Evolutionary conservation across 495 filamentous ascomycete genomes (phyloP).

Genomic region (Podospora didyma): DNA sequence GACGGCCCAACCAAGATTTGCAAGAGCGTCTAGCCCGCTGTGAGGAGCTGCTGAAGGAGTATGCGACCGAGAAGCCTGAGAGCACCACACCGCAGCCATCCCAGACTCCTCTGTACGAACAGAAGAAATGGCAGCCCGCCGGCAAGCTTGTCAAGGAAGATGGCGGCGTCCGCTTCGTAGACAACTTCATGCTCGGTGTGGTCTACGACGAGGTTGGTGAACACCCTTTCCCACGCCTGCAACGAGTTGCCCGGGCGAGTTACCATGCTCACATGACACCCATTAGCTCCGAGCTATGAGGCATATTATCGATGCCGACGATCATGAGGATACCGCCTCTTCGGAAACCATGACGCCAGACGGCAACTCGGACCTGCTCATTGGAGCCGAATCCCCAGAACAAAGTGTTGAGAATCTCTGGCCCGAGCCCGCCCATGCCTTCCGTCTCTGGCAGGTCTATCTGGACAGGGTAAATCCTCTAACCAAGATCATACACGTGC

Average conservation of each 20-base stretch:
- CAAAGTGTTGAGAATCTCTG: constrained; percentile 46
- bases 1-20: constrained; percentile 45
- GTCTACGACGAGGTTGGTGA: constrained; percentile 42
- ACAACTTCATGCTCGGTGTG: constrained; percentile 36
- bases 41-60: constrained; percentile 44
- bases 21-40: constrained; percentile 47
- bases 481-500: constrained; percentile 66
- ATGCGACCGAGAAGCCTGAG: constrained; percentile 36
- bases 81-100: constrained; percentile 9
- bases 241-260: no score
- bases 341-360: constrained; percentile 32
- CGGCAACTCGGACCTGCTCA: constrained; percentile 36
- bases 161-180: constrained; percentile 42
- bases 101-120: constrained; percentile 20
- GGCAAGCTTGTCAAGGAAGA: constrained; percentile 44
- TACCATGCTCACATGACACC: no score
- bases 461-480: constrained; percentile 66
- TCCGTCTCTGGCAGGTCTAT: constrained; percentile 66
- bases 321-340: constrained; percentile 19
- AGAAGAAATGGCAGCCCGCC: constrained; percentile 31
- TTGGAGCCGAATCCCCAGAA: constrained; percentile 24
- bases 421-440: constrained; percentile 60
- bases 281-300: constrained; percentile 43
- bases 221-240: not conserved
- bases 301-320: constrained; percentile 42